Evolutionary conservation across 768 basidiomycete species (phyloP).

Genomic region (Mycena filopes): DNA sequence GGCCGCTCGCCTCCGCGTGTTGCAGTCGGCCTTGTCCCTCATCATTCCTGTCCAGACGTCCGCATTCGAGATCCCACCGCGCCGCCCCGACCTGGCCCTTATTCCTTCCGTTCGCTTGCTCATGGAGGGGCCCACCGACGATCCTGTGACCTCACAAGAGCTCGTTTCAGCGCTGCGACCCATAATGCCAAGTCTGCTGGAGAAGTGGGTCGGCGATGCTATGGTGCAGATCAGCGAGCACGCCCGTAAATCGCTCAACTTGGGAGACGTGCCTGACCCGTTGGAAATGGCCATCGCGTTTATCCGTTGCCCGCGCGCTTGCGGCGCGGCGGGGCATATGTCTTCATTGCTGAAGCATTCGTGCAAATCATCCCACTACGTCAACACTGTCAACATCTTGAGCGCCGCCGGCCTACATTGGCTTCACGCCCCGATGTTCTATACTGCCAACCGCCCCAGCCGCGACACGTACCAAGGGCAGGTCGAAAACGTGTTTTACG

Average conservation of each 20-base stretch:
- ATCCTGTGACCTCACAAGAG: not conserved
- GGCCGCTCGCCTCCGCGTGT: not conserved
- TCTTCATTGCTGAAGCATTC: slow-evolving; percentile 2
- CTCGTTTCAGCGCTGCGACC: slow-evolving; percentile 2
- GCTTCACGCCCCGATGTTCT: not conserved
- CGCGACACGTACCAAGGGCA: not conserved
- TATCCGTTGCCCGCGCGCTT: slow-evolving; percentile 2
- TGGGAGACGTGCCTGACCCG: not conserved
- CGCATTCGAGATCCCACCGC: not conserved
- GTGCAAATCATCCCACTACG: not conserved
- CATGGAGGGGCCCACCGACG: slow-evolving; percentile 7
- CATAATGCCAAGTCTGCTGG: slow-evolving; percentile 3
- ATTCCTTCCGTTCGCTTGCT: slow-evolving; percentile 18
- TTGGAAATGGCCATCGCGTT: slow-evolving; percentile 8
- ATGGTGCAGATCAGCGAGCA: slow-evolving; percentile 1
- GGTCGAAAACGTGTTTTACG: not conserved
- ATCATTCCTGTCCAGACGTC: not conserved
- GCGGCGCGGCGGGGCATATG: slow-evolving; percentile 4
- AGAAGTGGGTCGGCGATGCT: slow-evolving; percentile 6
- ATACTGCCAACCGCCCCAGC: too few relatives aligned
- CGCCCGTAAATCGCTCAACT: not conserved
- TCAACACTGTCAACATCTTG: not conserved
- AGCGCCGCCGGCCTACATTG: not conserved
- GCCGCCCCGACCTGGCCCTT: slow-evolving; percentile 10
- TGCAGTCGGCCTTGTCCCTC: not conserved